Percentiles rank a stretch among this genome's conserved stretches.
Evolutionary conservation across 257 asterid genomes (phyloP).

Genomic region (Perilla frutescens): DNA sequence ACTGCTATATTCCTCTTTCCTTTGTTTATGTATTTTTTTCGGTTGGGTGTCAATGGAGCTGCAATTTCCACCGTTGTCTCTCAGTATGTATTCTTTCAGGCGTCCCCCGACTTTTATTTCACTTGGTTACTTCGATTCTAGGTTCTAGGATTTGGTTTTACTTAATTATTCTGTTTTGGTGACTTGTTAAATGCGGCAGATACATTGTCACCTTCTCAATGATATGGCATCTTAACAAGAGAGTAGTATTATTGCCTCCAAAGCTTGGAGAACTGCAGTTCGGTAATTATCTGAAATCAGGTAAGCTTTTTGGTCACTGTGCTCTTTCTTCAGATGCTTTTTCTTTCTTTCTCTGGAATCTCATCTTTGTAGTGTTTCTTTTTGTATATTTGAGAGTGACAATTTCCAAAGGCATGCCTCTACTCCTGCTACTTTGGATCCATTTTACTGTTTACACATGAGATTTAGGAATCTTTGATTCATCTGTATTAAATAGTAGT

Average conservation of each 20-base stretch:
- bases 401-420: slow-evolving; percentile 13
- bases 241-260: slow-evolving; percentile 79
- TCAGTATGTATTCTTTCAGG: slow-evolving; percentile 64
- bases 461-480: not conserved
- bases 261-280: slow-evolving; percentile 77
- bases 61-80: slow-evolving; percentile 90
- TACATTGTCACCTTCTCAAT: slow-evolving; percentile 72
- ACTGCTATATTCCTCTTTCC: slow-evolving; percentile 82
- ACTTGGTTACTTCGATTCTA: slow-evolving; percentile 27
- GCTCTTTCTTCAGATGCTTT: slow-evolving; percentile 14
- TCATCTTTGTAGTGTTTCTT: not conserved
- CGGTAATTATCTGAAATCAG: slow-evolving; percentile 86
- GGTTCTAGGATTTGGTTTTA: slow-evolving; percentile 21
- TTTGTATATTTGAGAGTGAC: slow-evolving; percentile 6
- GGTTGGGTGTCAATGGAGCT: slow-evolving; percentile 92
- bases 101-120: slow-evolving; percentile 28
- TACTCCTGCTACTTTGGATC: not conserved
- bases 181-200: slow-evolving; percentile 49
- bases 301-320: slow-evolving; percentile 44
- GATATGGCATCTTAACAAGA: slow-evolving; percentile 75
- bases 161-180: slow-evolving; percentile 25
- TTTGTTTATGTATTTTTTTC: slow-evolving; percentile 61
- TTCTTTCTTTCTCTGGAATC: not conserved
- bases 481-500: not conserved
- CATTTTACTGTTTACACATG: not conserved